Base-by-base conservation (phyloP, 768 basidiomycete species). In the Leccinum incarnatum region DNA sequence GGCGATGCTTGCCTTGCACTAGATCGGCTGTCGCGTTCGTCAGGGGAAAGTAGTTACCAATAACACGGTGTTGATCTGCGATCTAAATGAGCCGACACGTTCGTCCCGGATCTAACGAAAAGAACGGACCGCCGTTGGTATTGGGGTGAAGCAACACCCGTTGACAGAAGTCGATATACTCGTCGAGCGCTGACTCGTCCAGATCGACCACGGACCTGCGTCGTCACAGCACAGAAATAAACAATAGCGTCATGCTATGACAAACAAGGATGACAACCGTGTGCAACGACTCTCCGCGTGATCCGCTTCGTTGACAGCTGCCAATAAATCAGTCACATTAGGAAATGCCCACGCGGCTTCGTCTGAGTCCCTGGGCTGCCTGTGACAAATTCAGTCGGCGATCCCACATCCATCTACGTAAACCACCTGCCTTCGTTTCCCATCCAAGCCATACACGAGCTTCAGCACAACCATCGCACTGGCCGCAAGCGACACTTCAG, bases 391-490 rank as follows among this genome's bases (percentile, higher is more conserved):
- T 65, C 58, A 66, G 58, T 58, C 58, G 42, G 45, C 50, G 49
- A 62, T 49, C 47, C 25, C 17, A 48, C 17, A 48, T 48, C 15
- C 46, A 29, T 48, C 30, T 50, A 60, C 50, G 55, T 52, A 56
- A 46, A 0, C 9, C 34, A 61, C 75, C 59, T 68, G 85, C 89
- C 90, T 82, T 54, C 65, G 56, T 62, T 75, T 76, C 29, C 86
- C 91, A 69, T 95, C 93, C 29, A 95, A 68, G 1, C 93, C 95
- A 66, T 95, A 95, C 25, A 87, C 81, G 79, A 96, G 79, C 75
- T 95, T 95, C 65, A 95, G 77, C 36, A 86, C 85, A 11, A 93
- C 79, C 12, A 94, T 78, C 51, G 82, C 81, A 14, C 77, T 77
- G 2, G 82, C 84, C 47, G 83, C 69, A 23, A 92, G 74, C 3